Evolutionary conservation across 2,329 filamentous ascomycete genomes (phyloP).

Genomic region (Diaporthe australafricana): DNA sequence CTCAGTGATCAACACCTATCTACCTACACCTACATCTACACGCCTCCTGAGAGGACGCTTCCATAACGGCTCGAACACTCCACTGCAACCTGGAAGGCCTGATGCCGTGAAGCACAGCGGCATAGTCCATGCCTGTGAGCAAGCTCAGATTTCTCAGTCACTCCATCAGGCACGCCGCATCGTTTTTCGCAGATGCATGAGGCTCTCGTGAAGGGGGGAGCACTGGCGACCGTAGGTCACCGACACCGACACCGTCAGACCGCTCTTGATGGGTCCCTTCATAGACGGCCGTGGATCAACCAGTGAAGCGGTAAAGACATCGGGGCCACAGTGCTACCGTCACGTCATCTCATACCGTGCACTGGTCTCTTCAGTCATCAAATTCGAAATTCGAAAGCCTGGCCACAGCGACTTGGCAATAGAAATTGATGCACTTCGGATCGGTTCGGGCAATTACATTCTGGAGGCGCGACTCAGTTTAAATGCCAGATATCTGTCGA

Average conservation of each 20-base stretch:
- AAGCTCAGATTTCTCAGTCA: not conserved
- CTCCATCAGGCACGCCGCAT: not conserved
- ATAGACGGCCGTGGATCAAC: constrained; percentile 24
- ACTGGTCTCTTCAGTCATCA: constrained; percentile 10
- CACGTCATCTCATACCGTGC: constrained; percentile 17
- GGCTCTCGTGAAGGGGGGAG: not conserved
- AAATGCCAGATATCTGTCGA: not conserved
- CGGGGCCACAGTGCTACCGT: constrained; percentile 31
- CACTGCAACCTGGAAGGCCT: not conserved
- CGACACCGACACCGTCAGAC: constrained; percentile 30
- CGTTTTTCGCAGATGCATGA: not conserved
- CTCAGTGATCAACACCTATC: constrained; percentile 14
- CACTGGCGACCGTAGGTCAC: constrained; percentile 24
- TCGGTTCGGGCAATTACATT: not conserved
- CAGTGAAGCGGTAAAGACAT: constrained; percentile 34
- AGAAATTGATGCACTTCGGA: not conserved
- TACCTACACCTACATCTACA: not conserved
- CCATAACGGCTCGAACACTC: not conserved
- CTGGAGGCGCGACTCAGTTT: constrained; percentile 5
- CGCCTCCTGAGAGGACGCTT: not conserved
- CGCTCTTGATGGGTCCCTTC: constrained; percentile 29
- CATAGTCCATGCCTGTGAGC: not conserved
- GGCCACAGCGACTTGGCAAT: constrained; percentile 5
- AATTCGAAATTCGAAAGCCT: constrained; percentile 7
- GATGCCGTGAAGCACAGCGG: not conserved